phyloP scores from a whole-genome alignment of 164 flowering plant genomes.

The Magnolia changhungtana region DNA sequence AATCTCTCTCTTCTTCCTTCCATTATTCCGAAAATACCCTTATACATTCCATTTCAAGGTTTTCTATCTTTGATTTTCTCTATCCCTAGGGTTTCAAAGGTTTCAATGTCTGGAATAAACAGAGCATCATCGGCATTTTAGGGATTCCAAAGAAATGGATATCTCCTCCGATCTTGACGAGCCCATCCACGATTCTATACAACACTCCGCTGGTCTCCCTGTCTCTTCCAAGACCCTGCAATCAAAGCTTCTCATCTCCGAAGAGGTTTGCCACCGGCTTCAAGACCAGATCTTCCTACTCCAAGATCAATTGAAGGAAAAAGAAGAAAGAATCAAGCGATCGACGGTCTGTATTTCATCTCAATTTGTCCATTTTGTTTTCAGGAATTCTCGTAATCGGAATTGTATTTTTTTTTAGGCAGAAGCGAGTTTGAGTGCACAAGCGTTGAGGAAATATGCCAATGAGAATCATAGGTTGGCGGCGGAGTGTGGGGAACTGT shows the following conservation, averaged over 20 bases:
- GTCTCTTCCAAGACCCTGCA: constrained; percentile 48
- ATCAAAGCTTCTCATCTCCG: constrained; percentile 50
- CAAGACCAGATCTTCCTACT: constrained; percentile 42
- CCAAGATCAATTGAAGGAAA: constrained; percentile 47
- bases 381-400: not conserved
- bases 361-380: not conserved
- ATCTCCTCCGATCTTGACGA: constrained; percentile 58
- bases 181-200: constrained; percentile 62
- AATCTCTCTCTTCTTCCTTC: not conserved
- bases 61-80: not conserved
- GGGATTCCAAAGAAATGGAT: constrained; percentile 33
- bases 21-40: not conserved
- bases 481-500: constrained; percentile 47
- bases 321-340: constrained; percentile 54
- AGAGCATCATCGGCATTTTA: not conserved
- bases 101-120: not conserved
- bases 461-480: constrained; percentile 85
- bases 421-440: constrained; percentile 77
- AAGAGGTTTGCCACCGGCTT: constrained; percentile 45
- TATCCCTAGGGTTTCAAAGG: not conserved
- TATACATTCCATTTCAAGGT: not conserved
- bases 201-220: constrained; percentile 61
- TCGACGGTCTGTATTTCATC: constrained; percentile 47
- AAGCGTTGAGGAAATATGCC: constrained; percentile 75
- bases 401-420: constrained; percentile 36